Evolutionary conservation across 2,329 filamentous ascomycete genomes (phyloP).

Genomic region (Colletotrichum spinosum): DNA sequence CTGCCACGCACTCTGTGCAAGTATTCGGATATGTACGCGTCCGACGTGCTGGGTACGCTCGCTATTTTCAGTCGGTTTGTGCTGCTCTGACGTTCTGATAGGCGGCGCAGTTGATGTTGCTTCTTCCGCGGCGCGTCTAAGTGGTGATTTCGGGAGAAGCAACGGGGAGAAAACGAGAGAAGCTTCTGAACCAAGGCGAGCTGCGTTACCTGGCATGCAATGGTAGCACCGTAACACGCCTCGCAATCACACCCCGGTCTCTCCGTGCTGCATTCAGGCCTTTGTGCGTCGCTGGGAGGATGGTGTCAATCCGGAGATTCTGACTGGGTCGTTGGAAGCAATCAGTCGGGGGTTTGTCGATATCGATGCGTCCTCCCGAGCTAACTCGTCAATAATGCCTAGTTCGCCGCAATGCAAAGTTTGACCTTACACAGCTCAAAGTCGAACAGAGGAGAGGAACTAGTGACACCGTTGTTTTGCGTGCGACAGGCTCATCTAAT

Average conservation of each 20-base stretch:
- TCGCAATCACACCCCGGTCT: slow-evolving; percentile 6
- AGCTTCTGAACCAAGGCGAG: slow-evolving; percentile 10
- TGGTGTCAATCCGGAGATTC: slow-evolving; percentile 3
- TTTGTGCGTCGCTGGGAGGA: not conserved
- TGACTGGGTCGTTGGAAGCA: slow-evolving; percentile 11
- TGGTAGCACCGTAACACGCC: slow-evolving; percentile 2
- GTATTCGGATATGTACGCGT: no score
- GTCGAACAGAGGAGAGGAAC: slow-evolving; percentile 2
- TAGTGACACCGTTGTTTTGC: slow-evolving; percentile 1
- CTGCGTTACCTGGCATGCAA: slow-evolving; percentile 26
- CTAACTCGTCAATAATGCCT: not conserved
- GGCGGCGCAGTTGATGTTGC: slow-evolving; percentile 1
- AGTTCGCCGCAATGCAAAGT: slow-evolving; percentile 1
- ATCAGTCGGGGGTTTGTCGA: slow-evolving; percentile 8
- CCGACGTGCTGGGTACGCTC: not conserved
- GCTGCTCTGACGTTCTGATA: not conserved
- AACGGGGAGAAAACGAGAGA: slow-evolving; percentile 3
- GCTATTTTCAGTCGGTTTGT: not conserved
- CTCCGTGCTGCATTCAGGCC: not conserved
- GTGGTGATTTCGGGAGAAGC: not conserved
- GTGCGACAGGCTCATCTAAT: slow-evolving; percentile 22
- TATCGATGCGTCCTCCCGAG: not conserved
- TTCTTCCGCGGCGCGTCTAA: not conserved
- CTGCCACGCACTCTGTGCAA: no score
- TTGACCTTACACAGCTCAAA: slow-evolving; percentile 18